phyloP scores from a whole-genome alignment of 805 yeast species.

The Candida xyloterini region DNA sequence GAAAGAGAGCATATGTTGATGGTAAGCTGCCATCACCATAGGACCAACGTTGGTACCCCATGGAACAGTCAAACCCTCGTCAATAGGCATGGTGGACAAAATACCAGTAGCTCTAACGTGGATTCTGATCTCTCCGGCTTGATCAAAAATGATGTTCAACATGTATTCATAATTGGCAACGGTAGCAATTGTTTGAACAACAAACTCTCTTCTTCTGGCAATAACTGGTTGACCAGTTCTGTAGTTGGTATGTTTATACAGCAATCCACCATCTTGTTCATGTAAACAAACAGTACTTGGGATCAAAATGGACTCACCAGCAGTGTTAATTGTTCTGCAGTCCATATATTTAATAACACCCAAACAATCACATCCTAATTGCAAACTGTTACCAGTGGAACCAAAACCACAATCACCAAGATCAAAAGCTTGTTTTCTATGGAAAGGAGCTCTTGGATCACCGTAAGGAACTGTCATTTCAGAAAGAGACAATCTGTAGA shows the following conservation, averaged over 20 bases:
- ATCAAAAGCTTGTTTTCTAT: constrained; percentile 84
- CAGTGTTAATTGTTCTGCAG: constrained; percentile 50
- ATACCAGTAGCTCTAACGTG: constrained; percentile 87
- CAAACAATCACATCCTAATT: constrained; percentile 77
- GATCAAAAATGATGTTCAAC: constrained; percentile 67
- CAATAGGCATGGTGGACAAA: constrained; percentile 79
- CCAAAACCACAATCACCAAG: constrained; percentile 86
- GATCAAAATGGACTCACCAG: constrained; percentile 60
- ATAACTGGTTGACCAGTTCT: constrained; percentile 69
- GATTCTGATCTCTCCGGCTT: constrained; percentile 73
- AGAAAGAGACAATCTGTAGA: constrained; percentile 69
- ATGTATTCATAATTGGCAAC: constrained; percentile 84
- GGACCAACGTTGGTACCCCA: constrained; percentile 79
- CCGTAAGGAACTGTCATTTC: constrained; percentile 91
- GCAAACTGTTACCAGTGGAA: constrained; percentile 62
- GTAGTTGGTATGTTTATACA: constrained; percentile 78
- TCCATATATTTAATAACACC: constrained; percentile 77
- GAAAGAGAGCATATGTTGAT: constrained; percentile 75
- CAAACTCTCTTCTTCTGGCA: constrained; percentile 75
- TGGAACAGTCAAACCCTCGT: constrained; percentile 61
- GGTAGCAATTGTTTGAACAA: constrained; percentile 77
- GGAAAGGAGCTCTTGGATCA: constrained; percentile 80
- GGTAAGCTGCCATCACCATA: constrained; percentile 79
- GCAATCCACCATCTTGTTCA: constrained; percentile 72
- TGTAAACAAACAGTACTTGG: constrained; percentile 78